Base-by-base conservation (phyloP, 2,329 filamentous ascomycete genomes). In the Ciborinia camelliae region DNA sequence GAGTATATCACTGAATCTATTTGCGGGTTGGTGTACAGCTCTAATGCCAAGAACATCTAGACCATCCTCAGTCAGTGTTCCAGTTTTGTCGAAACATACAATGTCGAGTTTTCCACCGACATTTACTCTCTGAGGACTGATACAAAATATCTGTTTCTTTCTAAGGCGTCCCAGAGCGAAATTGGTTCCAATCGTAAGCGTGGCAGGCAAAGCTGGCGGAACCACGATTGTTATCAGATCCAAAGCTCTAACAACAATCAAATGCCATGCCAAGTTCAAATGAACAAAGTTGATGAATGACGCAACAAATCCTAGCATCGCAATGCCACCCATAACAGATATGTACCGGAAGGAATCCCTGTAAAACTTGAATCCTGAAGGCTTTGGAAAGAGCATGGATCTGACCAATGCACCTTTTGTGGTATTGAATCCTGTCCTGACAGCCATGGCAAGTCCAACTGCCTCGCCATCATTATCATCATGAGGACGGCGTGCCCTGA, bases 151-250 rank as follows among this genome's bases (percentile, higher is more conserved):
- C 51, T 92, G 85, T 75, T 96, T 93, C 68, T 88, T 86, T 77
- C 92, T 97, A 37, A 99, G 81, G 32, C 95, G 86, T 14, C 86
- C 88, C 1, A 99, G 80, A 2, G 95, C 96, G 76, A 99, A 99
- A 75, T 94, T 98, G 18, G 92, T 98, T 51, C 95, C 95, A 71
- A 99, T 99, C 0, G 92, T 97, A 55, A 99, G 81, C 0, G 95
- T 99, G 2, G 95, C 95, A 0, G 95, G 96, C 8, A 99, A 81
- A 10, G 95, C 95, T 23, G 95, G 95, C 20, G 95, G 95, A 0
- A 99, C 95, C 12, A 98, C 93, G 68, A 99, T 99, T 1, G 95
- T 99, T 72, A 99, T 97, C 64, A 99, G 79, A 79, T 99, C 95
- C 53, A 99, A 81, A 0, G 95, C 95, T 71, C 95, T 87, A 28